phyloP scores from a whole-genome alignment of 495 filamentous ascomycete genomes.

The Penicillium soppii region DNA sequence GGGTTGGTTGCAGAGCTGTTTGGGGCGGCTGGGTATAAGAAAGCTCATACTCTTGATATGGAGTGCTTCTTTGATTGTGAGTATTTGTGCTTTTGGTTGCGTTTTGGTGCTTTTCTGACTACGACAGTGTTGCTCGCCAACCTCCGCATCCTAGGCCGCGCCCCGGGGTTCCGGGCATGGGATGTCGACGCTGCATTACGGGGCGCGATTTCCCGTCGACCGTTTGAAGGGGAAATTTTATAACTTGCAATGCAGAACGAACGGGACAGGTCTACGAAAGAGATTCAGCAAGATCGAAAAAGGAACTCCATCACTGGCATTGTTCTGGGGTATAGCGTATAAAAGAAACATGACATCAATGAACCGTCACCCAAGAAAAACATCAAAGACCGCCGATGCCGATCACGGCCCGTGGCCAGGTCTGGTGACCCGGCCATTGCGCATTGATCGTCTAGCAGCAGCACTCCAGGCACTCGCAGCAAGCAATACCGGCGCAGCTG shows the following conservation, averaged over 20 bases:
- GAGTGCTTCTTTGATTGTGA: conserved; percentile 31
- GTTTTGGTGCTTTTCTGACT: conserved; percentile 1
- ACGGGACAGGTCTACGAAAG: too few species aligned
- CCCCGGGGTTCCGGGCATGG: conserved; percentile 24
- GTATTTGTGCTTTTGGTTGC: neutral
- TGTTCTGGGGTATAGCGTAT: conserved; percentile 11
- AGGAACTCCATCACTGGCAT: conserved; percentile 8
- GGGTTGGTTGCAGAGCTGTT: conserved; percentile 12
- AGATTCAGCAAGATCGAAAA: neutral
- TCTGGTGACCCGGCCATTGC: neutral
- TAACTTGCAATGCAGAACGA: too few species aligned
- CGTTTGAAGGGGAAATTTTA: too few species aligned
- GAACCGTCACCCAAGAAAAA: neutral
- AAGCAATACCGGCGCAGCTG: conserved; percentile 44
- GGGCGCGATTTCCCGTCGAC: conserved; percentile 15
- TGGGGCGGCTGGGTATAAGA: too few species aligned
- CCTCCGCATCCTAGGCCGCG: conserved; percentile 25
- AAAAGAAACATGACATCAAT: neutral
- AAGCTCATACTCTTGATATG: conserved; percentile 22
- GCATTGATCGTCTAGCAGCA: conserved; percentile 36
- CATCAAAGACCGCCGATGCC: neutral
- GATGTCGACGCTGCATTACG: conserved; percentile 29
- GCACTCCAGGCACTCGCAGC: conserved; percentile 47
- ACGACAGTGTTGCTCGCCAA: conserved; percentile 22
- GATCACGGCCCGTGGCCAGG: neutral